phyloP scores from a whole-genome alignment of 116 monocot species.

The Iris pallida region DNA sequence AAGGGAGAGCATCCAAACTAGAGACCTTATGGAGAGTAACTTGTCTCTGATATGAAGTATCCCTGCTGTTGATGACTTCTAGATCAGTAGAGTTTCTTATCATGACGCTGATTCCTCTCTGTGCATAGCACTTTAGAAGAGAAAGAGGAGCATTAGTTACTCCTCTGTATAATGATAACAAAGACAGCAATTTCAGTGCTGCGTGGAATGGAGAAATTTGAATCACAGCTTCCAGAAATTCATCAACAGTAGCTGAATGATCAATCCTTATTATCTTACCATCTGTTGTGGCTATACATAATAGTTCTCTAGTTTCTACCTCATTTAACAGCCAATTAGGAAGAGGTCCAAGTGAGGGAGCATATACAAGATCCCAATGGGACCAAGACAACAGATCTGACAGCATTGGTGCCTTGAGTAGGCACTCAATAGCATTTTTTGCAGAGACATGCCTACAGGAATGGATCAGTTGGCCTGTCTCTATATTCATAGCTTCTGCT shows the following conservation, averaged over 20 bases:
- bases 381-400: slow-evolving; percentile 83
- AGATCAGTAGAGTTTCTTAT: slow-evolving; percentile 38
- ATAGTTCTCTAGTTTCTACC: slow-evolving; percentile 30
- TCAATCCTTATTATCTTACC: slow-evolving; percentile 81
- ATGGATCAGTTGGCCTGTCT: slow-evolving; percentile 8
- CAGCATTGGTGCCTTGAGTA: slow-evolving; percentile 81
- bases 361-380: slow-evolving; percentile 85
- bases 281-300: slow-evolving; percentile 70
- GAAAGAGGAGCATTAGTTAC: slow-evolving; percentile 49
- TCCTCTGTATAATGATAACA: slow-evolving; percentile 65
- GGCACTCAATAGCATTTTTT: slow-evolving; percentile 70
- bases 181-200: slow-evolving; percentile 79
- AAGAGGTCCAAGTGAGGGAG: slow-evolving; percentile 73
- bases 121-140: slow-evolving; percentile 79
- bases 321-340: slow-evolving; percentile 63
- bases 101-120: slow-evolving; percentile 58
- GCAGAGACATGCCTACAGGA: slow-evolving; percentile 21
- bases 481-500: slow-evolving; percentile 1
- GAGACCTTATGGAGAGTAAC: background rate
- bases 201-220: slow-evolving; percentile 60
- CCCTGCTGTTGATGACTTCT: slow-evolving; percentile 1
- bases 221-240: slow-evolving; percentile 80
- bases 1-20: background rate
- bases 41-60: background rate
- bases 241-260: slow-evolving; percentile 58